Percentiles rank a stretch among this genome's conserved stretches.
Evolutionary conservation across 2,329 filamentous ascomycete genomes (phyloP).

Genomic region (Xylariaceae sp.): DNA sequence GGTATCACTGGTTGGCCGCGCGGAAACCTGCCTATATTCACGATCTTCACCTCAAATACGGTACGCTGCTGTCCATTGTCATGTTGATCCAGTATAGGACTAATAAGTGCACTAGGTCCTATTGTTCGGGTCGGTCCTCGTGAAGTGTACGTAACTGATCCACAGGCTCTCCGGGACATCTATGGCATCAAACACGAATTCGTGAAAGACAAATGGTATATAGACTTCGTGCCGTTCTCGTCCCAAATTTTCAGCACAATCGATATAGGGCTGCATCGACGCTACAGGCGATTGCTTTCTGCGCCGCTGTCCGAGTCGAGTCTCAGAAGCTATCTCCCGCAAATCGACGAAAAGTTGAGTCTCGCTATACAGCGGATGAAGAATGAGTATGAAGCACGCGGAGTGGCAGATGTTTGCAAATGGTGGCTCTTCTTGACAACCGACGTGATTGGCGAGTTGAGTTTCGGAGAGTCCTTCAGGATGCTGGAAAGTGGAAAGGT

Average conservation of each 20-base stretch:
- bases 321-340: conserved; percentile 30
- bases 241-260: conserved; percentile 36
- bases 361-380: conserved; percentile 41
- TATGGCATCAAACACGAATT: conserved; percentile 27
- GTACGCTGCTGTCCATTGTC: conserved; percentile 6
- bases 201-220: conserved; percentile 23
- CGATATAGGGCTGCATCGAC: conserved; percentile 35
- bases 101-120: conserved; percentile 20
- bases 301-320: conserved; percentile 35
- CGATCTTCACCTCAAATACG: conserved; percentile 28
- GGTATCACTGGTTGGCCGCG: conserved; percentile 14
- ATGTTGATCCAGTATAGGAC: not conserved
- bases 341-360: conserved; percentile 35
- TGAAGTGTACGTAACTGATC: conserved; percentile 26
- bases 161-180: conserved; percentile 20
- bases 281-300: conserved; percentile 38
- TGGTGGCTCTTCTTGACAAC: conserved; percentile 52
- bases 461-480: conserved; percentile 50
- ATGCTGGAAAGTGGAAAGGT: conserved; percentile 48
- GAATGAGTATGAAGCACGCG: conserved; percentile 36
- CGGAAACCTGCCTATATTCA: conserved; percentile 21
- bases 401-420: conserved; percentile 43
- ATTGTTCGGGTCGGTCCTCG: conserved; percentile 28
- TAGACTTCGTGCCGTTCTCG: conserved; percentile 22
- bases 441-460: conserved; percentile 49